Base-by-base conservation (phyloP, 2,329 filamentous ascomycete species). In the Penicillium digitatum region DNA sequence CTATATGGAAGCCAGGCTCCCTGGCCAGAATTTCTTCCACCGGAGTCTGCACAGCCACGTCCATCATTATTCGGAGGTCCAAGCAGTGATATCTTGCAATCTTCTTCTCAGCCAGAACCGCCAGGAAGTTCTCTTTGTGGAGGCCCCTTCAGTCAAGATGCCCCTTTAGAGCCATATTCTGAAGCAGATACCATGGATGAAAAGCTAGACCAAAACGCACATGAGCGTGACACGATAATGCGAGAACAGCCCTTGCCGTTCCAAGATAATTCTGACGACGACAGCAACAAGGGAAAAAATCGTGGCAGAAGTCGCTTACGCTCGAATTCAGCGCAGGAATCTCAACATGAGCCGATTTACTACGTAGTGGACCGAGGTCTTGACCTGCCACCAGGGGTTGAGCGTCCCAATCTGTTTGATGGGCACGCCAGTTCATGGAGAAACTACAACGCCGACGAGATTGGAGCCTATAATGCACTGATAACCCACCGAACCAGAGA, bases 371-470 rank as follows among this genome's bases (percentile, higher is more conserved):
- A 63, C 22, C 63, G 62, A 26, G 63, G 62, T 10, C 44, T 60
- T n/a, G 63, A 65, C 40, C 50, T 63, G 8, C 57, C 55, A 14
- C 50, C 55, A 6, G 60, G 59, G 3, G 49, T 43, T 35, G 52
- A 55, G 32, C 82, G 87, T 2, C 86, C 86, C 10, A 94, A 94
- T 68, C 49, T 62, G 32, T 65, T 58, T 56, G 34, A 35, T n/a
- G 89, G 90, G 1, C 73, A 81, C 1, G 72, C 81, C 16, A 81
- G 81, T 32, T 87, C 86, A 61, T 96, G 91, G 90, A 80, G 82
- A 58, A 89, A 93, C 72, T 94, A 96, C 88, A 95, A 89, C 16
- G 85, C 88, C 58, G 88, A 94, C 72, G 94, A 97, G 72, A 82
- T 92, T 54, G 78, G 80, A 8, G 79, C 89, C 2, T 81, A 82